Conservation (phyloP, 352 stramenopile genomes). For the Phytophthora citricola region DNA sequence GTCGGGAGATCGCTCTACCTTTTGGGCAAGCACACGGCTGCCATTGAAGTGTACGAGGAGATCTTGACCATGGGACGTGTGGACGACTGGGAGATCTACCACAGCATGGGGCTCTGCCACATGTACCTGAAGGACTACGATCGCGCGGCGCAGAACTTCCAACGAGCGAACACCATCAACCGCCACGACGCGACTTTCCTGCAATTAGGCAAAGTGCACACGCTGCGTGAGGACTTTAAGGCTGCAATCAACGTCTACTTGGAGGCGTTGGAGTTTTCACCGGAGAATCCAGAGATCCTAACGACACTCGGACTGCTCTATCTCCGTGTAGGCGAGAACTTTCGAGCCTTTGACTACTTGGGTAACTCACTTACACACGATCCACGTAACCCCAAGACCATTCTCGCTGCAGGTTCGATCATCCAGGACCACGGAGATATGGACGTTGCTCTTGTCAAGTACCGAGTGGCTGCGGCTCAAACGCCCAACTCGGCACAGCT, state of each 20-base stretch:
- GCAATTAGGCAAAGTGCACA: conserved; percentile 92
- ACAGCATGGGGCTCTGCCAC: conserved; percentile 93
- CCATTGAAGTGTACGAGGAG: conserved; percentile 93
- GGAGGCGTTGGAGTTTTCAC: conserved; percentile 93
- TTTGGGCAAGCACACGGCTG: conserved; percentile 90
- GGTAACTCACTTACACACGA: conserved; percentile 94
- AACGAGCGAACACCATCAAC: conserved; percentile 92
- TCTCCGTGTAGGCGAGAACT: conserved; percentile 90
- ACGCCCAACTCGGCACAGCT: conserved; percentile 93
- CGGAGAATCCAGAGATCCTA: conserved; percentile 93
- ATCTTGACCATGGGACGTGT: conserved; percentile 77
- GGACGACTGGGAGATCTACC: conserved; percentile 95
- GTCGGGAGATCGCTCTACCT: conserved; percentile 80
- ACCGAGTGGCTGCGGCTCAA: conserved; percentile 91
- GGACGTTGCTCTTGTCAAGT: conserved; percentile 95
- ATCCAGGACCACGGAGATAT: conserved; percentile 95
- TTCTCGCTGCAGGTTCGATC: conserved; percentile 92
- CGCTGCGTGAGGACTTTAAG: conserved; percentile 85
- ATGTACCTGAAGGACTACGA: conserved; percentile 94
- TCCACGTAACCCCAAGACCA: conserved; percentile 90
- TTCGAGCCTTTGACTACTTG: conserved; percentile 94
- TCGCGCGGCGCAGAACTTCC: conserved; percentile 87
- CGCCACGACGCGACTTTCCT: conserved; percentile 93
- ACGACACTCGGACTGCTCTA: conserved; percentile 93
- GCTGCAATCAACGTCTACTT: conserved; percentile 90